Evolutionary conservation across 441 rosid species (phyloP).

Genomic region (Francoa sonchifolia): DNA sequence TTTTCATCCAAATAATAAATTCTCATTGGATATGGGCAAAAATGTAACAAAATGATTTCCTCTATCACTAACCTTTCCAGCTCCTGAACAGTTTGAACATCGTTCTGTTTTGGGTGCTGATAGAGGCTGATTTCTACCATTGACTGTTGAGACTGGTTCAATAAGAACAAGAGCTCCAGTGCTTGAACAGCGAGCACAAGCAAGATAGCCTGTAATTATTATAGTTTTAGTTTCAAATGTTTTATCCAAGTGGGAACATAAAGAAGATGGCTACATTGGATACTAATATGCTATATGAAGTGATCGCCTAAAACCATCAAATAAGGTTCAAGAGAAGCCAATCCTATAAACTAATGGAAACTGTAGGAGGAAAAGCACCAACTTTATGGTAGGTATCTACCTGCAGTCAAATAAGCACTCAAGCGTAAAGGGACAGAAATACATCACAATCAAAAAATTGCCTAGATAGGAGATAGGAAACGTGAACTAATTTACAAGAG

Average conservation of each 20-base stretch:
- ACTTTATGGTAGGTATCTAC: too few species aligned
- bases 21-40: not conserved
- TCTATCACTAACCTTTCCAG: conserved; percentile 80
- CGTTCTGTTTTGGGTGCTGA: conserved; percentile 65
- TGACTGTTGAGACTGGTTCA: conserved; percentile 53
- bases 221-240: too few species aligned
- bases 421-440: too few species aligned
- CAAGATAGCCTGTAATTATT: conserved; percentile 71
- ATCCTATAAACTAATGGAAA: not conserved
- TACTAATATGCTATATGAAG: too few species aligned
- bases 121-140: conserved; percentile 34
- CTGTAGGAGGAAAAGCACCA: not conserved
- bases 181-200: conserved; percentile 90
- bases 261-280: too few species aligned
- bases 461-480: too few species aligned
- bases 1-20: too few species aligned
- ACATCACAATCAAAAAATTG: too few species aligned
- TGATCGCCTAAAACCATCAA: too few species aligned
- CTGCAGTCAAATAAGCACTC: too few species aligned
- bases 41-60: conserved; percentile 1
- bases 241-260: not conserved
- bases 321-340: not conserved
- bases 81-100: conserved; percentile 90
- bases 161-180: conserved; percentile 63
- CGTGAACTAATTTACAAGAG: too few species aligned